These are phyloP conservation scores for Euphorbia pulcherrima DNA, from an alignment of 345 rosid genomes.

Conservation along the genomic window DNA sequence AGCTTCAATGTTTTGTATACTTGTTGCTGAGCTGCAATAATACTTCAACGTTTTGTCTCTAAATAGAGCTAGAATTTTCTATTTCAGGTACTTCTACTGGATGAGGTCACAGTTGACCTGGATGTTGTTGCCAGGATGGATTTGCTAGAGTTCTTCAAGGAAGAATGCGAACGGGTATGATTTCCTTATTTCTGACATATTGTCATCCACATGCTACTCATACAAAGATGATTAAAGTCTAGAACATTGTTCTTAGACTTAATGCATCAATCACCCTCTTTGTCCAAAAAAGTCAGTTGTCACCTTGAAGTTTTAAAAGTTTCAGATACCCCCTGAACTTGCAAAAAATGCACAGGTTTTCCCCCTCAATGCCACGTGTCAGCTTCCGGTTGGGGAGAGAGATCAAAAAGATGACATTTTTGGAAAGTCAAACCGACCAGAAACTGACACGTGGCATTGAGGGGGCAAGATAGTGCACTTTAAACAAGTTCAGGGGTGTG, in stretches of 20 bases:
- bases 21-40: neutral
- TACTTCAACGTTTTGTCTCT: neutral
- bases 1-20: neutral
- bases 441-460: too few relatives aligned
- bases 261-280: too few relatives aligned
- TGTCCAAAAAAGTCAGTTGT: too few relatives aligned
- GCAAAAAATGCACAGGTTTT: too few relatives aligned
- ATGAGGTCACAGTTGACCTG: constrained; percentile 92
- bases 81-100: constrained; percentile 77
- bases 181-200: constrained; percentile 5
- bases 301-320: too few relatives aligned
- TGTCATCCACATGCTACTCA: neutral
- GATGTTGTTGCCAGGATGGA: constrained; percentile 95
- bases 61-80: neutral
- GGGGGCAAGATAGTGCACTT: too few relatives aligned
- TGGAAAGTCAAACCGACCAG: too few relatives aligned
- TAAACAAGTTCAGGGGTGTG: too few relatives aligned
- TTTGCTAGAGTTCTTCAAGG: constrained; percentile 81
- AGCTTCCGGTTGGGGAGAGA: too few relatives aligned
- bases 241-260: neutral
- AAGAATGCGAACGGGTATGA: constrained; percentile 80
- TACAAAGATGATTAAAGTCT: constrained; percentile 2
- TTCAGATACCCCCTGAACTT: too few relatives aligned
- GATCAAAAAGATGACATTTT: too few relatives aligned
- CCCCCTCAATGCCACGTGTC: too few relatives aligned